Evolutionary conservation across 108 stramenopile genomes (phyloP).

Genomic region (Cyclostephanos invisitatus): DNA sequence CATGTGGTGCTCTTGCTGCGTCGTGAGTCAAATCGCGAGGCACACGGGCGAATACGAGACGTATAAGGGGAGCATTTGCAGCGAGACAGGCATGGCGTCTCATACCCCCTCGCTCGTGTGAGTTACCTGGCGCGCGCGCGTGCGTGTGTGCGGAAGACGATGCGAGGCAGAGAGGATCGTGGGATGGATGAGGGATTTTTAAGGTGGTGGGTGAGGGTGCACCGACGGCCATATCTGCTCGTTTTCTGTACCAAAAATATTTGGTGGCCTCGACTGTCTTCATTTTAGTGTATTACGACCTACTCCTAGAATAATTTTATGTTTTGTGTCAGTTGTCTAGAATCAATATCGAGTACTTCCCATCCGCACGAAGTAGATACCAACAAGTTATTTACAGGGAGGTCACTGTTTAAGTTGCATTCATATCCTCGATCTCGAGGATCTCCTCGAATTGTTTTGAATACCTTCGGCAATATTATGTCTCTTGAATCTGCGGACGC

Average conservation of each 20-base stretch:
- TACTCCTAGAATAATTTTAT: background rate
- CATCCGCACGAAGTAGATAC: too few relatives aligned
- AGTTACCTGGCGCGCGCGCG: background rate
- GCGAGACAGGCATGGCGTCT: constrained; percentile 70
- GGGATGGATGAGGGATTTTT: background rate
- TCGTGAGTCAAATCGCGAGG: constrained; percentile 77
- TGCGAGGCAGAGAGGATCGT: background rate
- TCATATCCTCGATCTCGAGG: too few relatives aligned
- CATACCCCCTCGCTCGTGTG: constrained; percentile 60
- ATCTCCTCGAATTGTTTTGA: too few relatives aligned
- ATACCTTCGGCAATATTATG: too few relatives aligned
- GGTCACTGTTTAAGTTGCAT: too few relatives aligned
- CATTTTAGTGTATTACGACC: background rate
- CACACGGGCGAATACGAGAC: constrained; percentile 90
- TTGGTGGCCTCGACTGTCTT: background rate
- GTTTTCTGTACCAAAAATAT: background rate
- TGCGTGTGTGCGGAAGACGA: background rate
- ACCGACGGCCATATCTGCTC: background rate
- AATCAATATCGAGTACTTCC: background rate
- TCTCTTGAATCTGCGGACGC: too few relatives aligned
- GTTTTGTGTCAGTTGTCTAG: background rate
- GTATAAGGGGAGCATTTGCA: constrained; percentile 62
- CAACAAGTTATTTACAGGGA: too few relatives aligned
- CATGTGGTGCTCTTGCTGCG: constrained; percentile 74
- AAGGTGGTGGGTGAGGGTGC: background rate